Base-by-base conservation (phyloP, 225 moss, liverwort and hornwort genomes). In the Pseudoscleropodium purum region DNA sequence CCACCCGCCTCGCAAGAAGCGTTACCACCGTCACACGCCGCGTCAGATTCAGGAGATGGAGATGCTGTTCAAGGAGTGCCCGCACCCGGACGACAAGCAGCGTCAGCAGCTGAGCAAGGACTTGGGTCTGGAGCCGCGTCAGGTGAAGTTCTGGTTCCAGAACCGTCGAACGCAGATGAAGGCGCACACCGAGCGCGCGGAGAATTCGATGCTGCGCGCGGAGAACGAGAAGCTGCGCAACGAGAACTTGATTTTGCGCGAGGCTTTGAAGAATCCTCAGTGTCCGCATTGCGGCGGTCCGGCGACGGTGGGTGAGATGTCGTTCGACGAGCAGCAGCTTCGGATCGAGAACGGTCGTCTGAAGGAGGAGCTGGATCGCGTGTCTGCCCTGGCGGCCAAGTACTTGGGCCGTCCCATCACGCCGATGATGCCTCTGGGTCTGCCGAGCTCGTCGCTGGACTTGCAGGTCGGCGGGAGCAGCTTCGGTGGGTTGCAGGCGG, bases 81-180 rank as follows among this genome's bases (percentile, higher is more conserved):
- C 98, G 13, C 98, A 98, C 33, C 98, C 98, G 2, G 98, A 98
- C 82, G 98, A 98, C 82, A 98, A 98, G 90, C 98, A 98, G 91
- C 90, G 98, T 33, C 98, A 98, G 94, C 97, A 98, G 87, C 95
- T 98, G 27, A 95, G 95, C 60, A 98, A 97, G 85, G 98, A 98
- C 23, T 81, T 98, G 61, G 98, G 98, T 39, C 87, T 98, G 63
- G 97, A 98, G 92, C 98, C 98, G 9, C 94, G 98, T 30, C 98
- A 98, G 89, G 98, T 98, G 59, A 98, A 98, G 92, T 98, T 98
- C 62, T 98, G 98, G 98, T 98, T 98, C 82, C 98, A 98, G 91
- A 97, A 98, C 73, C 87, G 98, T 41, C 92, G 98, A 0, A 98
- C 98, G 30, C 98, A 98, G 79, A 98, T 98, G 98, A 98, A 98